Evolutionary conservation across 345 rosid genomes (phyloP).

Genomic region (Eucalyptus erythrocorys): DNA sequence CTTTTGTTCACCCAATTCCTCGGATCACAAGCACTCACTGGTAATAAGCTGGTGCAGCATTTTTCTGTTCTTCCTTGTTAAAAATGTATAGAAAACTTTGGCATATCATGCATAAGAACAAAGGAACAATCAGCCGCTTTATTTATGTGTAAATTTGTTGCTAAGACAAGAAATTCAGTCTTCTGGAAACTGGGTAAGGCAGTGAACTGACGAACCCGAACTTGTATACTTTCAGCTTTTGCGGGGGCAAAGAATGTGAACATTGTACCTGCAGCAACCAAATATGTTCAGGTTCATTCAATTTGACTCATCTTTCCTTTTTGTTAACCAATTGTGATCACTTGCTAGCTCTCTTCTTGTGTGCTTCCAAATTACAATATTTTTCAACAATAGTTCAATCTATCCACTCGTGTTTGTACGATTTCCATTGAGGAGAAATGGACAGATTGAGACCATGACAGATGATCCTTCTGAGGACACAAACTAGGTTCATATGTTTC

Average conservation of each 20-base stretch:
- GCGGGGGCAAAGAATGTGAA: constrained; percentile 62
- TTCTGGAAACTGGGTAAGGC: neutral
- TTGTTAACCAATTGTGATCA: neutral
- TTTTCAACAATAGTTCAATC: neutral
- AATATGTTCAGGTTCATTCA: constrained; percentile 63
- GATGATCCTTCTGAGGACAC: neutral
- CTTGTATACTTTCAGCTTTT: constrained; percentile 46
- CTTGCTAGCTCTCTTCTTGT: neutral
- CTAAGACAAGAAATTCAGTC: neutral
- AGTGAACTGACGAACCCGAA: neutral
- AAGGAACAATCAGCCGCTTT: neutral
- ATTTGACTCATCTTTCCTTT: neutral
- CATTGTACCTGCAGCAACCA: constrained; percentile 70
- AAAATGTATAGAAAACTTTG: neutral
- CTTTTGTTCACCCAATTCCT: constrained; percentile 59
- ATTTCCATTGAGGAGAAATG: neutral
- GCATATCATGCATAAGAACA: neutral
- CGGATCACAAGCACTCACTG: constrained; percentile 66
- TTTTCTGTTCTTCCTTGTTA: neutral
- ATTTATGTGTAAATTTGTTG: neutral
- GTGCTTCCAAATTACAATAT: neutral
- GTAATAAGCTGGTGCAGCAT: constrained; percentile 14
- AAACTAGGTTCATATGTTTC: neutral
- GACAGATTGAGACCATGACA: neutral
- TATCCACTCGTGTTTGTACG: neutral